phyloP scores from a whole-genome alignment of 2,329 filamentous ascomycete species.

The Claviceps arundinis region DNA sequence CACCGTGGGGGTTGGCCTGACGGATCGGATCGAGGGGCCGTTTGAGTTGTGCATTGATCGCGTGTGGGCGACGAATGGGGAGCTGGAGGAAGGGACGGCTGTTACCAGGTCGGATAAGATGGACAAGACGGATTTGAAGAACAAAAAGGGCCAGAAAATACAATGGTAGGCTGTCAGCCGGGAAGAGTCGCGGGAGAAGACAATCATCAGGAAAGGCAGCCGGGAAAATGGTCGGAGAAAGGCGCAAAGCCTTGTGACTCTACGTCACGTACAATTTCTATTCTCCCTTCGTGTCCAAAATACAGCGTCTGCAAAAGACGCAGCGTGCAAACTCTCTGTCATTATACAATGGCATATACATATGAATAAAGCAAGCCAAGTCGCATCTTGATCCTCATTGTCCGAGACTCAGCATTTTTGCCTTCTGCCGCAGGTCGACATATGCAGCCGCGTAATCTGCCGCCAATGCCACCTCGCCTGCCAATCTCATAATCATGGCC shows the following conservation, averaged over 20 bases:
- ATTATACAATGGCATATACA: neutral
- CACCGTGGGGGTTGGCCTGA: constrained; percentile 77
- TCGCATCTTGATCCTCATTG: neutral
- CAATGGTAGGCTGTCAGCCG: constrained; percentile 18
- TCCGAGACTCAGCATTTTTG: constrained; percentile 17
- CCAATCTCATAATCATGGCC: constrained; percentile 58
- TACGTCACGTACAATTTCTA: neutral
- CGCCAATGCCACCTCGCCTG: constrained; percentile 49
- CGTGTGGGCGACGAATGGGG: constrained; percentile 76
- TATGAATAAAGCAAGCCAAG: neutral
- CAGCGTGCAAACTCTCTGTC: neutral
- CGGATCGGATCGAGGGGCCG: constrained; percentile 75
- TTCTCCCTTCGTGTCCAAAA: neutral
- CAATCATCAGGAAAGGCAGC: too few species aligned
- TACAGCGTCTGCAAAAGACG: neutral
- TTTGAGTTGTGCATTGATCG: constrained; percentile 78
- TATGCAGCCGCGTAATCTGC: constrained; percentile 57
- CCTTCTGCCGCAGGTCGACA: constrained; percentile 37
- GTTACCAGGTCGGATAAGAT: constrained; percentile 11
- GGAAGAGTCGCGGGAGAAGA: neutral
- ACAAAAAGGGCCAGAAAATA: constrained; percentile 23
- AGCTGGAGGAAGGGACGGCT: constrained; percentile 12
- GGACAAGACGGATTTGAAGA: constrained; percentile 20
- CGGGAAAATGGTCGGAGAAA: neutral
- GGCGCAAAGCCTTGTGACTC: neutral